Evolutionary conservation across 768 basidiomycete genomes (phyloP), one percentile per base, ranked within the genome.

Genomic region (Amanita fuliginea): DNA sequence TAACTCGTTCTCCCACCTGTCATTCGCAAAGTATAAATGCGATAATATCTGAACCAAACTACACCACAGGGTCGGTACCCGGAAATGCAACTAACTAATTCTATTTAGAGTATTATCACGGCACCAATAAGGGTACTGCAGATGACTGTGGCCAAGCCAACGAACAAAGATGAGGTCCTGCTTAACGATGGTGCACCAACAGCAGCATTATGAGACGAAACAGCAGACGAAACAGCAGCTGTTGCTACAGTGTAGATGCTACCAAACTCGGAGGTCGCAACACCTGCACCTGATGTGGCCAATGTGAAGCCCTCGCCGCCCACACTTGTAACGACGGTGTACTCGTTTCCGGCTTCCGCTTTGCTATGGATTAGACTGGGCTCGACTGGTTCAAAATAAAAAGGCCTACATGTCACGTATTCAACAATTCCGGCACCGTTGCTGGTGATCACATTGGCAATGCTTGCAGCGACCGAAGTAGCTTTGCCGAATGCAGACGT

Each of bases 291-390:
- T 2, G 64, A 64, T 3, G 53, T 60, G 22, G 79, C 81, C 16
- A 86, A 69, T 0, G 82, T 85, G 51, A 83, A 63, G 1, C 73
- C 82, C 39, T 69, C 56, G 9, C 81, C 83, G 6, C 80, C 83
- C 8, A 59, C 71, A 36, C 74, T 76, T 13, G 77, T 80, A 24
- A 85, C 62, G 16, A 84, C 59, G 11, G 78, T 85, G 44, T 69
- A 63, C 2, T 67, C 75, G 7, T 64, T 51, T 11, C 76, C 81
- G n/a, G 68, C 79, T 49, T 71, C 57, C 26, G 80, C 83, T 85
- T 51, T 46, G 13, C 32, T 18, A 49, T 42, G 37, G 19, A 56
- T 56, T 33, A 57, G 52, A 33, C 35, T 8, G 11, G 19, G 22
- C 37, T 21, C 40, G 47, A 34, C 32, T 18, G 6, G n/a, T n/a